phyloP scores from a whole-genome alignment of 768 basidiomycete genomes.

The Podaxis mareebaensis region DNA sequence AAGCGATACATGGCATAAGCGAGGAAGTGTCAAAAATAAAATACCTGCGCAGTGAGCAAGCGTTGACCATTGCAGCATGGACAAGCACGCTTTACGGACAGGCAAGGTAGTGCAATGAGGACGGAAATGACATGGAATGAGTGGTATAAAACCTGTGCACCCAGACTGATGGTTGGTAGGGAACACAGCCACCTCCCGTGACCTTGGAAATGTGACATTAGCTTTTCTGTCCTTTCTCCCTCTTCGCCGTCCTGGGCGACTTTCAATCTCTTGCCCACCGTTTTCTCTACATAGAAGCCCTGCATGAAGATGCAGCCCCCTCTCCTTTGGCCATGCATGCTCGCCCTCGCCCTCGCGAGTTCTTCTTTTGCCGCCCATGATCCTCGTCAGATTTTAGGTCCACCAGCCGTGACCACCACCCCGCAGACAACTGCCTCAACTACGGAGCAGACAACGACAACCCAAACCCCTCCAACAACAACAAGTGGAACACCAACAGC shows the following conservation, averaged over 20 bases:
- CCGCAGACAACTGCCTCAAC: constrained; percentile 18
- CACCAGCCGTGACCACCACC: background rate
- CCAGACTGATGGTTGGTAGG: constrained; percentile 11
- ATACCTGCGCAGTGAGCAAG: background rate
- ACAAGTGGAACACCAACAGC: constrained; percentile 17
- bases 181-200: constrained; percentile 9
- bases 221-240: background rate
- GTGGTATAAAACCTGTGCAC: background rate
- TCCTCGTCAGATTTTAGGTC: constrained; percentile 8
- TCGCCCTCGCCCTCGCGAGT: constrained; percentile 24
- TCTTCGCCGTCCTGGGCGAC: background rate
- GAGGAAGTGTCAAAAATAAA: background rate
- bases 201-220: constrained; percentile 11
- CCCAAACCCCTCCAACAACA: constrained; percentile 20
- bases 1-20: background rate
- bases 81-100: background rate
- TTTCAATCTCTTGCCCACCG: background rate
- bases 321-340: constrained; percentile 28
- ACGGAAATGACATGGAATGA: background rate
- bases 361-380: constrained; percentile 21
- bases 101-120: background rate
- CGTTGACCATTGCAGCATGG: background rate
- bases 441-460: constrained; percentile 15
- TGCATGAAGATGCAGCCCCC: constrained; percentile 27
- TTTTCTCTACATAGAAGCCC: constrained; percentile 13